Evolutionary conservation across 768 basidiomycete species (phyloP).

Genomic region (Boletus reticulatus): DNA sequence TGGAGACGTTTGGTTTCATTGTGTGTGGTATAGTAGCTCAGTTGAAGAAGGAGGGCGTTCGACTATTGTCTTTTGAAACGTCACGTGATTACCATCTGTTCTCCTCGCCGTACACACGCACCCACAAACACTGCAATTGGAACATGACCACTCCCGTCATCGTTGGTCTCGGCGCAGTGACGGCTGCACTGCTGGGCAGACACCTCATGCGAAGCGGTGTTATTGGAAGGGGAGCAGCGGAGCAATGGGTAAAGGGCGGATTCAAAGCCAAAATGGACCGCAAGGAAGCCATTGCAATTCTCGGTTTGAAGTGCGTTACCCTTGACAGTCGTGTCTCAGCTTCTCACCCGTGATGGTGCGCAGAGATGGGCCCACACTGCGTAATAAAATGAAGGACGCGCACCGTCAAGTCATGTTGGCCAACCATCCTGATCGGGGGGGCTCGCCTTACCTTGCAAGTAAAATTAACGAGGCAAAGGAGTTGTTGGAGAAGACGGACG

Average conservation of each 20-base stretch:
- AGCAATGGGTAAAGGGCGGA: slow-evolving; percentile 90
- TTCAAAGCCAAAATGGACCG: slow-evolving; percentile 97
- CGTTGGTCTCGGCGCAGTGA: slow-evolving; percentile 73
- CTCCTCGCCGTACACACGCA: too few species aligned
- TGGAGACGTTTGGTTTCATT: background rate
- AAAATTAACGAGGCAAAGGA: slow-evolving; percentile 99
- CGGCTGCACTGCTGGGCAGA: slow-evolving; percentile 73
- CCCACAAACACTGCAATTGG: too few species aligned
- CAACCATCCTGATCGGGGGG: slow-evolving; percentile 98
- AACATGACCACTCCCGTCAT: slow-evolving; percentile 78
- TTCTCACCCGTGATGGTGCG: background rate
- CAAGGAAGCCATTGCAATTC: slow-evolving; percentile 86
- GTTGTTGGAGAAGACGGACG: slow-evolving; percentile 77
- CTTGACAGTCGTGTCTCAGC: background rate
- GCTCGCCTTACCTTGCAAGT: slow-evolving; percentile 96
- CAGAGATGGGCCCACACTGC: slow-evolving; percentile 81
- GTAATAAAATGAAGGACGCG: slow-evolving; percentile 85
- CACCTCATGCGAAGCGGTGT: slow-evolving; percentile 63
- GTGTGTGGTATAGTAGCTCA: background rate
- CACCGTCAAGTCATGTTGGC: slow-evolving; percentile 97
- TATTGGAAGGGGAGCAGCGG: slow-evolving; percentile 58
- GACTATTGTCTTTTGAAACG: background rate
- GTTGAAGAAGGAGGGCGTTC: too few species aligned
- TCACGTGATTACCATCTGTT: slow-evolving; percentile 10
- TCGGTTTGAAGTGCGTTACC: slow-evolving; percentile 82